These are phyloP conservation scores for Neopestalotiopsis clavispora DNA, from an alignment of 2,329 filamentous ascomycete genomes.

Conservation along the genomic window DNA sequence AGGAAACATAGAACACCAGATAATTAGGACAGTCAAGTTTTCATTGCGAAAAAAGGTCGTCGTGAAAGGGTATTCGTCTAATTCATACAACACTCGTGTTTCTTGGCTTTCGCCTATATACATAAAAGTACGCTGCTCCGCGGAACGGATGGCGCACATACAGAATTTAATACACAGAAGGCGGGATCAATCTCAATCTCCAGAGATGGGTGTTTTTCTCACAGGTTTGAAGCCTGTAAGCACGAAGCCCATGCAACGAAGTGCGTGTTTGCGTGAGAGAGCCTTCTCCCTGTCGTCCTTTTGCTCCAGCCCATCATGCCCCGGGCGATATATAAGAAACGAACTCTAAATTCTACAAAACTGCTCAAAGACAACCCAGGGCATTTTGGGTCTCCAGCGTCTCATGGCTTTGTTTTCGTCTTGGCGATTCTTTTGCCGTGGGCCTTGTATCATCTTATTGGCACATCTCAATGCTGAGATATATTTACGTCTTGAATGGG, in stretches of 20 bases:
- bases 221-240: too few species aligned
- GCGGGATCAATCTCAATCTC: constrained; percentile 11
- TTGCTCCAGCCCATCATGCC: neutral
- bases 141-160: neutral
- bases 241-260: too few species aligned
- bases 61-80: neutral
- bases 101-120: neutral
- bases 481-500: neutral
- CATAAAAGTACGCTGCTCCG: neutral
- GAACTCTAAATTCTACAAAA: constrained; percentile 11
- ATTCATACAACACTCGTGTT: constrained; percentile 1
- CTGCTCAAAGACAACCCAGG: neutral
- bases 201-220: too few species aligned
- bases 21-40: too few species aligned
- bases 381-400: neutral
- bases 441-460: neutral
- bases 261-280: neutral
- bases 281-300: constrained; percentile 6
- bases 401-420: neutral
- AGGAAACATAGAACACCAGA: too few species aligned
- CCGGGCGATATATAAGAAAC: neutral
- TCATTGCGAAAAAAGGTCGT: too few species aligned
- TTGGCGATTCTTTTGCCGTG: neutral
- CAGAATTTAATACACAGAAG: neutral
- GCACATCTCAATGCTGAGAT: neutral